phyloP scores from a whole-genome alignment of 2,329 filamentous ascomycete species.

The Periconia macrospinosa region DNA sequence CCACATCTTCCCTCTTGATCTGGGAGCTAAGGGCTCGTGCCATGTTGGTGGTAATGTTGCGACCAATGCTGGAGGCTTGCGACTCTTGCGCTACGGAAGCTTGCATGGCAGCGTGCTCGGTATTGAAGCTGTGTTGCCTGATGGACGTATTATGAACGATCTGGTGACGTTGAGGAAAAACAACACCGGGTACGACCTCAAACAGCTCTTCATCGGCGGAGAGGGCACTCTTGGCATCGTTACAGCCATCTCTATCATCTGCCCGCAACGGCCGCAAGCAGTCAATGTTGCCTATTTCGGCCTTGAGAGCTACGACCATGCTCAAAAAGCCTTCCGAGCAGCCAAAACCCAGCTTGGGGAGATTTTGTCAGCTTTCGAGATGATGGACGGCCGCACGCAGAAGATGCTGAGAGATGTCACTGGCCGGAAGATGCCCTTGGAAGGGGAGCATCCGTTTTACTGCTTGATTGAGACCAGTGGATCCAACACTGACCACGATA shows the following conservation, averaged over 20 bases:
- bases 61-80: constrained; percentile 90
- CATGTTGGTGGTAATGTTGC: constrained; percentile 95
- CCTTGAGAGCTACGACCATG: constrained; percentile 85
- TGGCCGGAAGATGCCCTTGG: constrained; percentile 76
- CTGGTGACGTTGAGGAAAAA: constrained; percentile 90
- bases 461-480: constrained; percentile 96
- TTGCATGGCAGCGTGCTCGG: constrained; percentile 92
- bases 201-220: constrained; percentile 93
- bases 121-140: constrained; percentile 88
- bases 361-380: constrained; percentile 94
- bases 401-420: constrained; percentile 63
- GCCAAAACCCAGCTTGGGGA: constrained; percentile 90
- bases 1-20: constrained; percentile 91
- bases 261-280: constrained; percentile 82
- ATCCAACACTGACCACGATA: constrained; percentile 91
- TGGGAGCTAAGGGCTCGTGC: constrained; percentile 97
- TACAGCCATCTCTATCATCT: constrained; percentile 85
- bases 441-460: constrained; percentile 88
- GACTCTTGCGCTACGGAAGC: constrained; percentile 88
- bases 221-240: constrained; percentile 96
- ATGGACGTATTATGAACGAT: constrained; percentile 90
- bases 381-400: constrained; percentile 90
- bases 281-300: constrained; percentile 96
- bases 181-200: constrained; percentile 97
- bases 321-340: constrained; percentile 81